These are phyloP conservation scores for Leptodermis oblonga DNA, from an alignment of 257 asterid genomes.

Conservation along the genomic window DNA sequence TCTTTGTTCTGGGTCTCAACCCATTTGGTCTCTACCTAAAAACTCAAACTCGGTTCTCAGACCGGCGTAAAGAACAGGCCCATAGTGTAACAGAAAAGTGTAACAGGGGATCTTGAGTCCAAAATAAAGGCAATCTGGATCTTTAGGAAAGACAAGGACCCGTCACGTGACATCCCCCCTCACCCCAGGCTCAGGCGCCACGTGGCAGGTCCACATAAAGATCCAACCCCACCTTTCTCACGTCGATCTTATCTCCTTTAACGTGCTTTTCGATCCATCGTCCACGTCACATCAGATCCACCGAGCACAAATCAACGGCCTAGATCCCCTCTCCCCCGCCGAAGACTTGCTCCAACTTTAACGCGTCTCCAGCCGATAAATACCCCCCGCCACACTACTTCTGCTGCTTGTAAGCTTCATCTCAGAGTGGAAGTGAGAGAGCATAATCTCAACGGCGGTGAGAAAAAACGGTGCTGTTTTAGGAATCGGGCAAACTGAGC, in stretches of 20 bases:
- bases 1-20: too few relatives aligned
- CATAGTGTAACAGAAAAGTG: too few relatives aligned
- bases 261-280: slow-evolving; percentile 42
- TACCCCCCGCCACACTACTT: slow-evolving; percentile 12
- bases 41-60: too few relatives aligned
- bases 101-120: too few relatives aligned
- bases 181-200: slow-evolving; percentile 1
- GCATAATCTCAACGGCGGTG: too few relatives aligned
- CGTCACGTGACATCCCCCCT: slow-evolving; percentile 26
- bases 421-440: too few relatives aligned
- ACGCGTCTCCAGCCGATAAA: slow-evolving; percentile 37
- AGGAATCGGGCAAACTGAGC: slow-evolving; percentile 12
- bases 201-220: slow-evolving; percentile 20
- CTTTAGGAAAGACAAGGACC: slow-evolving; percentile 12
- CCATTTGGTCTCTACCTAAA: too few relatives aligned
- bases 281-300: slow-evolving; percentile 33
- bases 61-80: too few relatives aligned
- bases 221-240: slow-evolving; percentile 13
- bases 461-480: too few relatives aligned
- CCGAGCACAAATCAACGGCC: slow-evolving; percentile 39
- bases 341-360: slow-evolving; percentile 30
- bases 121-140: too few relatives aligned
- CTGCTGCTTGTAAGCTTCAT: not conserved
- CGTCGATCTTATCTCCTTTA: slow-evolving; percentile 56
- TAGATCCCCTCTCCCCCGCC: slow-evolving; percentile 17